Base-by-base conservation (phyloP, 192 early-diverging fungal species). In the Radiomyces spectabilis region DNA sequence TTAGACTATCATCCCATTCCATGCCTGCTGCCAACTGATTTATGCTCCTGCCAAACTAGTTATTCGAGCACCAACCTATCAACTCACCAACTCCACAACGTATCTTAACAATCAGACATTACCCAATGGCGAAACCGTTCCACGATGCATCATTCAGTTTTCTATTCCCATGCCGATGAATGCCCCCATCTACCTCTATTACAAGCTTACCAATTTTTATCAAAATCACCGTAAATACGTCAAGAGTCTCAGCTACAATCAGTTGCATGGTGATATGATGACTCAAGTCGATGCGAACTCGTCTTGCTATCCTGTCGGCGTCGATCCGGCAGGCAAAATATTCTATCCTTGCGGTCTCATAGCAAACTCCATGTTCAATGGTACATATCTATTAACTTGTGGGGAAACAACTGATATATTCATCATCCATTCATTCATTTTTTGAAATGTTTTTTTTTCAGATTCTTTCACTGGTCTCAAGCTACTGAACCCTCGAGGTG, bases 181-280 rank as follows among this genome's bases (percentile, higher is more conserved):
- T 41, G 52, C 81, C 4, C 88, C 90, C 5, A 86, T 99, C 53
- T 98, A 85, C 58, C 55, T 99, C 44, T 99, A 98, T 71, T 97
- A 97, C 61, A 74, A 88, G 41, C 82, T 99, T 47, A 94, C 94
- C 29, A 94, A 95, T 69, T 99, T 99, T 71, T 99, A 95, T 69
- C 97, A 99, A 68, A 99, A 99, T 76, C 94, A 99, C 57, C 83
- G 97, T 35, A 82, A 86, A 47, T 99, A 99, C 60, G 89, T 97
- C 21, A 93, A 94, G 65, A 87, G 84, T 66, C 82, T 90, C 60
- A 84, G 88, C 63, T 66, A 80, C 26, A 80, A 84, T 47, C 95
- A 99, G 63, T 79, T 97, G 6, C 72, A 77, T 27, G 93, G 93
- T 25, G 76, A 75, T 32, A 57, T 48, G 8, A 63, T 85, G 18